These are phyloP conservation scores for Sporothrix mexicana DNA, from an alignment of 2,329 filamentous ascomycete genomes.

Conservation along the genomic window DNA sequence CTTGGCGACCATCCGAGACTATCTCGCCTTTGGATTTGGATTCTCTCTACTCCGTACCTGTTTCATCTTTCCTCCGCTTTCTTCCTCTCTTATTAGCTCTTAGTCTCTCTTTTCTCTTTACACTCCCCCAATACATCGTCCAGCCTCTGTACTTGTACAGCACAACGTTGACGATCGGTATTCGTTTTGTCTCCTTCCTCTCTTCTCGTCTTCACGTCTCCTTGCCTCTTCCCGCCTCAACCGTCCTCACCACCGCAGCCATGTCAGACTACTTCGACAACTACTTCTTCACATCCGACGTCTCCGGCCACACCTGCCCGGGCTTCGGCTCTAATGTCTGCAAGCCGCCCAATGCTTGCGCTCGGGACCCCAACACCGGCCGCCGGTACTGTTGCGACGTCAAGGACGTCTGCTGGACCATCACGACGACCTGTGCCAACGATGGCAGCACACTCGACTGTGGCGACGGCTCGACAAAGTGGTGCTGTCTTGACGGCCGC, in stretches of 20 bases:
- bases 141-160: not conserved
- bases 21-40: not conserved
- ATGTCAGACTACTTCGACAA: slow-evolving; percentile 36
- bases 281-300: slow-evolving; percentile 37
- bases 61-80: slow-evolving; percentile 10
- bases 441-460: slow-evolving; percentile 38
- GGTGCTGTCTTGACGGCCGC: slow-evolving; percentile 36
- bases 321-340: slow-evolving; percentile 34
- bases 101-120: not conserved
- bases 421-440: slow-evolving; percentile 30
- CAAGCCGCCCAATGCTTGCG: slow-evolving; percentile 36
- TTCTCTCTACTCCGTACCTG: not conserved
- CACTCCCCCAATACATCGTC: not conserved
- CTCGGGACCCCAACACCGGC: slow-evolving; percentile 37
- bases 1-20: not conserved
- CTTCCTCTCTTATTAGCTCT: not conserved
- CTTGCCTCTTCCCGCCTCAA: not conserved
- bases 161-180: slow-evolving; percentile 9
- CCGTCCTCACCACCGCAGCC: not conserved
- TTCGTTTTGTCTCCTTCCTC: not conserved
- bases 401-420: slow-evolving; percentile 36
- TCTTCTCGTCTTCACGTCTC: not conserved
- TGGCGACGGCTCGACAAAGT: slow-evolving; percentile 32
- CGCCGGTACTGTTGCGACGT: slow-evolving; percentile 37
- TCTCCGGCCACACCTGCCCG: slow-evolving; percentile 34